Conservation (phyloP, 1,139 yeast genomes). For the Candida dubliniensis region DNA sequence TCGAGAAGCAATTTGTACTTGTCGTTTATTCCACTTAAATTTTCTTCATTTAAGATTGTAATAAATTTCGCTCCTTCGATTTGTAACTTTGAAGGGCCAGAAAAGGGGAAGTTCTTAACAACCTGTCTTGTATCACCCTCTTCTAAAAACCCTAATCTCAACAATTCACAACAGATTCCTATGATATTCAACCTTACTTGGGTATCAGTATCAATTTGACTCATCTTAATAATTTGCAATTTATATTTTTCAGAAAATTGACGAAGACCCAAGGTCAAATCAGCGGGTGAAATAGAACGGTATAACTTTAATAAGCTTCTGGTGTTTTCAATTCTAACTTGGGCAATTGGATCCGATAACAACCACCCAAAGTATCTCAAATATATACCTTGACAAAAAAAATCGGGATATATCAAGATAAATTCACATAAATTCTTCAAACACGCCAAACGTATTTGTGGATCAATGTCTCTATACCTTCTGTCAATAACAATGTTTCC, state of each 20-base stretch:
- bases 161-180: conserved; percentile 54
- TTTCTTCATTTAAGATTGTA: conserved; percentile 20
- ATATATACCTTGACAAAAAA: conserved; percentile 66
- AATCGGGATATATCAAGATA: conserved; percentile 70
- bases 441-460: conserved; percentile 68
- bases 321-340: conserved; percentile 66
- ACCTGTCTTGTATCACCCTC: conserved; percentile 26
- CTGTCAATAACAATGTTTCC: conserved; percentile 68
- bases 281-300: conserved; percentile 23
- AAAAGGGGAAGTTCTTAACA: conserved; percentile 15
- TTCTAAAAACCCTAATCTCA: conserved; percentile 62
- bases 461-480: conserved; percentile 80
- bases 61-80: conserved; percentile 35
- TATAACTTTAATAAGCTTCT: conserved; percentile 55
- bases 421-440: conserved; percentile 61
- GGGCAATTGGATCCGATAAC: conserved; percentile 63
- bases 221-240: conserved; percentile 62
- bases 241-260: conserved; percentile 75
- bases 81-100: conserved; percentile 34
- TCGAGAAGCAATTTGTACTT: conserved; percentile 23
- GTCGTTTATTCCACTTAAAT: conserved; percentile 20
- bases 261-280: conserved; percentile 33
- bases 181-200: conserved; percentile 56
- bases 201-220: conserved; percentile 30
- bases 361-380: conserved; percentile 84